Evolutionary conservation across 164 flowering plant genomes (phyloP), one percentile per base, ranked within the genome.

Genomic region (Umbellularia californica): DNA sequence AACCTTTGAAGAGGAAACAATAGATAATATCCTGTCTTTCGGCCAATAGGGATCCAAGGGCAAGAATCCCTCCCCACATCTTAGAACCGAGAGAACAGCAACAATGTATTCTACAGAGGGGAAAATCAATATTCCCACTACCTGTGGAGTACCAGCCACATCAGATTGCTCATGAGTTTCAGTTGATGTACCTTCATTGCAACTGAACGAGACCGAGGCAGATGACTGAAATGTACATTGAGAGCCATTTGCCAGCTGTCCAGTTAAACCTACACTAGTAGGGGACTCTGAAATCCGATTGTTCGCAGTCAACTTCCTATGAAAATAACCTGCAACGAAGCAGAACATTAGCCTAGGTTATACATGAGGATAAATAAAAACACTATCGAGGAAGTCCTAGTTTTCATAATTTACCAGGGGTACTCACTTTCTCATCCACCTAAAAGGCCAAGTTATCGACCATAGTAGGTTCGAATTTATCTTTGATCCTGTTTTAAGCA

Each of bases 21-120:
- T 71, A 5, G 95, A 87, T 52, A 83, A 73, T 71, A 93, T 81
- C 80, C 94, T 88, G 19, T 88, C 85, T 70, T 81, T 85, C 1
- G 99, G 97, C 97, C 94, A 93, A 13, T 84, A 85, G 73, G 93
- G 92, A 83, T 95, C 99, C 62, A 95, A 76, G 41, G 97, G 97
- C 81, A 95, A 74, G 79, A 95, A 93, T 73, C 93, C 99, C 75
- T 82, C 94, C 68, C 97, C 99, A 78, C 85, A 86, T 79, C 93
- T 87, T 76, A 95, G 68, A 77, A 88, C 83, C 4, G 99, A 84
- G 65, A 95, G 91, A 81, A 92, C 91, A 75, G 92, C 63, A 73
- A 92, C 81, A 20, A 95, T 82, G 81, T 95, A 95, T 23, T 95
- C 97, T 4, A 85, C 90, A 14, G 92, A 90, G 50, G 97, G 97